phyloP scores from a whole-genome alignment of 108 stramenopile species.

The Halocafeteria seosinensis region DNA sequence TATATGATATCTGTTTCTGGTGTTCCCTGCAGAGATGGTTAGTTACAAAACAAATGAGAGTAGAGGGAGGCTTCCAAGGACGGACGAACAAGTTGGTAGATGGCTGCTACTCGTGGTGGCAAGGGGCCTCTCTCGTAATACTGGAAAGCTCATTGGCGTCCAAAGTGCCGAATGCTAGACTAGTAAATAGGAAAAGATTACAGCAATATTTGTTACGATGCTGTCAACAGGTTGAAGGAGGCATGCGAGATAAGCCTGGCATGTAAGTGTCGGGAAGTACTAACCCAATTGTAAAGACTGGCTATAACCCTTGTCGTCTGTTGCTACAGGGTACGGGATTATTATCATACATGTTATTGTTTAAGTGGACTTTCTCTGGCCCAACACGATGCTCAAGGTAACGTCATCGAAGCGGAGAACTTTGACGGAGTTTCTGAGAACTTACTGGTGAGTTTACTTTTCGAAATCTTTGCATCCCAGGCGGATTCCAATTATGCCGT shows the following conservation, averaged over 20 bases:
- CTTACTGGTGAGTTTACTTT: no score
- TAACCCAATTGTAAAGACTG: not conserved
- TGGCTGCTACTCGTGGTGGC: conserved; percentile 97
- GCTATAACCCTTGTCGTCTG: conserved; percentile 43
- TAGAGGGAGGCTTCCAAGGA: conserved; percentile 86
- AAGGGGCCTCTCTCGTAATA: conserved; percentile 33
- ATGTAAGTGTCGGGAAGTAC: not conserved
- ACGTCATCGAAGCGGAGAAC: no score
- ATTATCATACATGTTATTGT: conserved; percentile 95
- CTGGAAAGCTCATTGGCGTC: not conserved
- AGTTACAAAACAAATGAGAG: conserved; percentile 55
- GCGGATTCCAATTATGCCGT: no score
- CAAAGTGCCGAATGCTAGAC: not conserved
- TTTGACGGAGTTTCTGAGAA: no score
- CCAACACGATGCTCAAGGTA: no score
- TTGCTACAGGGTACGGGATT: conserved; percentile 68
- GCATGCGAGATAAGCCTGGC: conserved; percentile 46
- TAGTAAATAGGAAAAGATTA: conserved; percentile 53
- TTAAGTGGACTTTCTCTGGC: conserved; percentile 68
- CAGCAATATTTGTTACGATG: conserved; percentile 84
- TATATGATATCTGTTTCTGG: conserved; percentile 8
- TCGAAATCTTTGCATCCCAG: no score
- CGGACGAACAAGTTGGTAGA: conserved; percentile 93
- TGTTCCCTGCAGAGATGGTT: no score
- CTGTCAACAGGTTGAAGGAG: conserved; percentile 86